Percentiles rank a stretch among this genome's conserved stretches.
Evolutionary conservation across 306 rosid species (phyloP).

Genomic region (Pterocarpus santalinus): DNA sequence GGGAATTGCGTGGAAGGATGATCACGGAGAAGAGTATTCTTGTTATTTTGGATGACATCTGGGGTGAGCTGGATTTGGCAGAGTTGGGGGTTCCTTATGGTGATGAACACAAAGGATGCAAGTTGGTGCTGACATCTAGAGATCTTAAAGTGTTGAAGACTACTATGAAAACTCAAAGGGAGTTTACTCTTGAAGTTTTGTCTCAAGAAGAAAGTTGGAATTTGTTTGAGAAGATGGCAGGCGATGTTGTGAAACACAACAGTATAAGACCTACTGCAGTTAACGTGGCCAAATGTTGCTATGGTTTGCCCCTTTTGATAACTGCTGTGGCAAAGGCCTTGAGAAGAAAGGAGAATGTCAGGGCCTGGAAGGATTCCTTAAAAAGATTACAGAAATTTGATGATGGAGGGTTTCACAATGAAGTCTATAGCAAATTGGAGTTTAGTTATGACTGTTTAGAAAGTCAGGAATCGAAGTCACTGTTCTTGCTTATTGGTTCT

Average conservation of each 20-base stretch:
- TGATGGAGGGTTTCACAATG: background rate
- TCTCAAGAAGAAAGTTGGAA: constrained; percentile 20
- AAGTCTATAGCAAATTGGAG: background rate
- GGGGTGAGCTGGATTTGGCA: background rate
- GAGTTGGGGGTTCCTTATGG: constrained; percentile 27
- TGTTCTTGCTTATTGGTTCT: constrained; percentile 36
- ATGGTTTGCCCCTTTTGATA: constrained; percentile 42
- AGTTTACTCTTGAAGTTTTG: background rate
- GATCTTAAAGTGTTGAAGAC: background rate
- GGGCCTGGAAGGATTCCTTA: constrained; percentile 23
- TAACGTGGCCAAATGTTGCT: constrained; percentile 24
- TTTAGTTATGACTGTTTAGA: constrained; percentile 5
- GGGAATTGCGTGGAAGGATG: background rate
- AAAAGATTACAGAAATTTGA: background rate
- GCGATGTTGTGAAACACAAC: background rate
- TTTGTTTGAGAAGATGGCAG: constrained; percentile 30
- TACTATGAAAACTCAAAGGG: constrained; percentile 3
- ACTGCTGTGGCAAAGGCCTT: constrained; percentile 35
- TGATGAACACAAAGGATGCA: constrained; percentile 38
- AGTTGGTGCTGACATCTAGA: constrained; percentile 35
- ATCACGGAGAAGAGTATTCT: background rate
- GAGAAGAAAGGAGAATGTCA: background rate
- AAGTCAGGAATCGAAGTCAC: background rate
- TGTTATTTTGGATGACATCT: constrained; percentile 32
- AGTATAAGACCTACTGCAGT: constrained; percentile 10